phyloP scores from a whole-genome alignment of 2,329 filamentous ascomycete genomes.

The Fonsecaea pugnacius region DNA sequence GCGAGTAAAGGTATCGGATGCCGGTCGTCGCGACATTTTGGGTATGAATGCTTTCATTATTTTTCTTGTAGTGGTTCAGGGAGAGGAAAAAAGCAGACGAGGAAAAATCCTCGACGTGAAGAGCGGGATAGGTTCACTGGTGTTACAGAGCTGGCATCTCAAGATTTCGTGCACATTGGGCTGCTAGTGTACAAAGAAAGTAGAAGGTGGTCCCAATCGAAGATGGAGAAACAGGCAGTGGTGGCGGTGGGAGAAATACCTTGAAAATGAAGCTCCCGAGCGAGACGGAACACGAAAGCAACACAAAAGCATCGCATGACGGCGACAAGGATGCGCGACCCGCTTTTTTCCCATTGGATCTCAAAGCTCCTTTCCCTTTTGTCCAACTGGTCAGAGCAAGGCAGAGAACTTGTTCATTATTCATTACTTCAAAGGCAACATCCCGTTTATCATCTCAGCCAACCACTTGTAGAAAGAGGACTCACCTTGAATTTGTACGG shows the following conservation, averaged over 20 bases:
- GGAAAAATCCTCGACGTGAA: not conserved
- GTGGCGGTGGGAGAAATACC: not conserved
- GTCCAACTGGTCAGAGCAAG: too few relatives aligned
- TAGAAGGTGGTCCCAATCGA: not conserved
- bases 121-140: not conserved
- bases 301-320: not conserved
- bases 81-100: not conserved
- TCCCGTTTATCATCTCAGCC: too few relatives aligned
- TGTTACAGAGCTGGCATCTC: constrained; percentile 4
- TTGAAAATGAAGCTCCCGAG: constrained; percentile 1
- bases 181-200: constrained; percentile 7
- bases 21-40: constrained; percentile 44
- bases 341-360: not conserved
- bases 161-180: not conserved
- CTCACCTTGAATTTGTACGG: too few relatives aligned
- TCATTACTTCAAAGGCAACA: too few relatives aligned
- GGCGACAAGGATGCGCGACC: not conserved
- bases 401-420: too few relatives aligned
- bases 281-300: too few relatives aligned
- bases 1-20: constrained; percentile 53
- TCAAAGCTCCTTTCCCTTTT: not conserved
- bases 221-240: not conserved
- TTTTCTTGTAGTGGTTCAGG: not conserved
- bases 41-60: constrained; percentile 24
- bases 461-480: too few relatives aligned